Evolutionary conservation across 2,329 filamentous ascomycete genomes (phyloP), one percentile per base, ranked within the genome.

Genomic region (Tricladium varicosporioides): DNA sequence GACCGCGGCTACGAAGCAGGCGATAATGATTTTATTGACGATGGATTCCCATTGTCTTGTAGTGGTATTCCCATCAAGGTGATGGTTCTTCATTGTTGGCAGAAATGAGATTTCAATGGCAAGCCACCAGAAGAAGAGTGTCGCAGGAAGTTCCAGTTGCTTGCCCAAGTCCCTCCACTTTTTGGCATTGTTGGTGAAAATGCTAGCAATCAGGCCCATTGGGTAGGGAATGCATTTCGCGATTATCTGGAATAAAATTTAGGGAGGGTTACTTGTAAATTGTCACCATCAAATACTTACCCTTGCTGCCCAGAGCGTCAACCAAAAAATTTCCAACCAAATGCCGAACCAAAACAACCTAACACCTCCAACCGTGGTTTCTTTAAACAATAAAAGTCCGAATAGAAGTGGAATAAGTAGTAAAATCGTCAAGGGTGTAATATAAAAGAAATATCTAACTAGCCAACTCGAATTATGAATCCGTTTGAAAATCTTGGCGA

Each of bases 291-390:
- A 31, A 33, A 31, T 32, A 68, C 83, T 74, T 59, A 70, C 89
- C 67, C 84, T 74, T 53, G 56, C 88, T 16, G 88, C 87, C 93
- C 93, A 97, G 0, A 97, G 78, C 0, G 91, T 91, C 61, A 93
- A 79, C 93, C 93, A 97, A 22, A 97, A 81, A 44, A 96, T 91
- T 72, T 96, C 90, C 15, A 97, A 80, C 93, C 93, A 97, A 60
- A 97, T 91, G 31, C 89, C 89, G 69, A 97, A 97, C 93, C 93
- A 97, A 58, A 91, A 76, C 46, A 97, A 76, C 60, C 84, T 69
- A 0, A 96, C 91, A 16, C 88, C 91, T 0, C 91, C 91, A 2
- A 88, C 81, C 1, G 80, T 84, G 1, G 87, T 77, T 49, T 80
- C 62, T n/a, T 77, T 75, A 60, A 80, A 88, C 1, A 81, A 61